phyloP scores from a whole-genome alignment of 2,329 filamentous ascomycete genomes.

The Cercospora sp. region DNA sequence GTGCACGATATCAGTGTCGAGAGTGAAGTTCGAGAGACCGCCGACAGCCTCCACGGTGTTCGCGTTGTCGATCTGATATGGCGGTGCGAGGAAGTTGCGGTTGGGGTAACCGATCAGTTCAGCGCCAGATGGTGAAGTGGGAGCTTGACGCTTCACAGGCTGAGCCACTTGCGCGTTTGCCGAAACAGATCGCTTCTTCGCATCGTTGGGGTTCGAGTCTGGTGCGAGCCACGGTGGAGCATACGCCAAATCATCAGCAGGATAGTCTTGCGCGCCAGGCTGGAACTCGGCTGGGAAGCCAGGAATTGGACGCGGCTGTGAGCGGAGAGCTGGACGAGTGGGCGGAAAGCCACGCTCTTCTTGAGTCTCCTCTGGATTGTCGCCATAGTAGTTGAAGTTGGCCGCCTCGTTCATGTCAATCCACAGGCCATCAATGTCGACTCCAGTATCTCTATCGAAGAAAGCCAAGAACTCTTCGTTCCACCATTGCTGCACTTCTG shows the following conservation, averaged over 20 bases:
- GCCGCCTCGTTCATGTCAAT: constrained; percentile 67
- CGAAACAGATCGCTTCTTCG: constrained; percentile 17
- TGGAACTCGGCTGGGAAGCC: constrained; percentile 70
- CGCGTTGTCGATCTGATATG: constrained; percentile 65
- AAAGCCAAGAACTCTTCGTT: constrained; percentile 64
- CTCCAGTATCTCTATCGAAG: constrained; percentile 62
- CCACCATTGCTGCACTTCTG: constrained; percentile 66
- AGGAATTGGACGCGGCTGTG: constrained; percentile 62
- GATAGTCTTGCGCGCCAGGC: constrained; percentile 42
- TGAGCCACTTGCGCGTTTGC: not conserved
- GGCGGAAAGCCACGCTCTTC: constrained; percentile 56
- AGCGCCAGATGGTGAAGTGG: constrained; percentile 17
- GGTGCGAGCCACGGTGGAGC: constrained; percentile 40
- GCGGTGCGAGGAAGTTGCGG: constrained; percentile 61
- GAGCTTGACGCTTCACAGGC: constrained; percentile 20
- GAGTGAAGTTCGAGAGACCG: constrained; percentile 48
- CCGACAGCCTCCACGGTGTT: constrained; percentile 42
- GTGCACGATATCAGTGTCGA: constrained; percentile 67
- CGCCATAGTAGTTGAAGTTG: constrained; percentile 44
- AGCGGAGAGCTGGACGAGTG: constrained; percentile 59
- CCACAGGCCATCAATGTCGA: constrained; percentile 72
- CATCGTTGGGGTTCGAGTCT: constrained; percentile 35
- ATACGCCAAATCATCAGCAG: constrained; percentile 32
- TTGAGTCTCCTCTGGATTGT: constrained; percentile 41
- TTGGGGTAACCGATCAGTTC: constrained; percentile 21